phyloP scores from a whole-genome alignment of 257 asterid genomes.

The Linderniella brevidens region DNA sequence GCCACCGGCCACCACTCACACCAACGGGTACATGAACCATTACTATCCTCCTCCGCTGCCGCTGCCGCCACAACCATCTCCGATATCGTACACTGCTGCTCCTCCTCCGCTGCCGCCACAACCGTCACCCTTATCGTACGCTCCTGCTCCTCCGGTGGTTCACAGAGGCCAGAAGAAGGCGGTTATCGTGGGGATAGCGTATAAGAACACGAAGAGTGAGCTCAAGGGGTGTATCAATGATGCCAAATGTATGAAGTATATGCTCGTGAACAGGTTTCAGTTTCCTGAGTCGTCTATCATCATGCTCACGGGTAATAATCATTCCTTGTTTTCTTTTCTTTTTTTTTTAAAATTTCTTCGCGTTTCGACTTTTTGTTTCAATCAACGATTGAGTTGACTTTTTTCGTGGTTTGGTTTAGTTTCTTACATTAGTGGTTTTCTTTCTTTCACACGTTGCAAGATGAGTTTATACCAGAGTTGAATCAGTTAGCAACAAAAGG shows the following conservation, averaged over 20 bases:
- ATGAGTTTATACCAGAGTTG: no score
- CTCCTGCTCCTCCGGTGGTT: conserved; percentile 50
- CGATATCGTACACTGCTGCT: conserved; percentile 57
- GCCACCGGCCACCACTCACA: conserved; percentile 12
- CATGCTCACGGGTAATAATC: conserved; percentile 61
- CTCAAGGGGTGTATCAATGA: conserved; percentile 90
- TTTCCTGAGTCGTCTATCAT: conserved; percentile 84
- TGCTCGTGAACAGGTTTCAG: conserved; percentile 53
- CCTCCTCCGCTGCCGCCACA: conserved; percentile 18
- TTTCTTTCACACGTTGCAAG: no score
- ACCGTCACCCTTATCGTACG: conserved; percentile 47
- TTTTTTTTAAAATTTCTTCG: conserved; percentile 3
- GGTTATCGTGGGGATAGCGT: conserved; percentile 83
- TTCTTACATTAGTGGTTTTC: not conserved
- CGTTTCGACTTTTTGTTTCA: not conserved
- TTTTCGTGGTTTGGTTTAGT: not conserved
- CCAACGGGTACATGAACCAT: conserved; percentile 1
- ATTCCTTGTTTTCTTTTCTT: no score
- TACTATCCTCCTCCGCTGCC: conserved; percentile 7
- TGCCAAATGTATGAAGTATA: conserved; percentile 83
- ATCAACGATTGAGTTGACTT: not conserved
- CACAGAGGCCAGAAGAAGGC: conserved; percentile 74
- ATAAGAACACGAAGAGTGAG: conserved; percentile 62
- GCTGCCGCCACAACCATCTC: conserved; percentile 28
- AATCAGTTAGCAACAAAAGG: no score